These are phyloP conservation scores for Mucor piriformis DNA, from an alignment of 371 early-diverging fungal species.

Conservation along the genomic window DNA sequence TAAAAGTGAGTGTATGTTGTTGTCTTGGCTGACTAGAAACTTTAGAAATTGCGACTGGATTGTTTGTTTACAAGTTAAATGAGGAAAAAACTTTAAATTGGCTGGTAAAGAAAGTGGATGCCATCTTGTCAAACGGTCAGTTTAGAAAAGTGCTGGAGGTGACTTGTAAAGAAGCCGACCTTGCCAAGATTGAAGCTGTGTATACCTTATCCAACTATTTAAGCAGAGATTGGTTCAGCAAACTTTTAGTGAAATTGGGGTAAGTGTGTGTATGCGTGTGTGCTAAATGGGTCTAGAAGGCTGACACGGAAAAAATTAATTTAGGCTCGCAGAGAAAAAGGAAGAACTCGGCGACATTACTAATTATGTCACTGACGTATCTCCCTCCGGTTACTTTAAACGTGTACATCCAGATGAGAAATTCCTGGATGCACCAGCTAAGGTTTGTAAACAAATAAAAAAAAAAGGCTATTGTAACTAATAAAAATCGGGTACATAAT, in stretches of 20 bases:
- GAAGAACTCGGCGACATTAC: slow-evolving; percentile 13
- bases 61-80: slow-evolving; percentile 28
- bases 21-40: background rate
- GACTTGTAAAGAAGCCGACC: background rate
- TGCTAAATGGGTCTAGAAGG: no score
- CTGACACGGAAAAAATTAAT: no score
- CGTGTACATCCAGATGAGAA: slow-evolving; percentile 13
- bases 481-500: no score
- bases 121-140: background rate
- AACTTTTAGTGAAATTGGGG: slow-evolving; percentile 18
- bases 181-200: slow-evolving; percentile 22
- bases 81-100: slow-evolving; percentile 14
- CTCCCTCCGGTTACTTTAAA: slow-evolving; percentile 23
- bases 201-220: slow-evolving; percentile 30
- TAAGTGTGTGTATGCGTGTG: slow-evolving; percentile 6
- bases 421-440: slow-evolving; percentile 12
- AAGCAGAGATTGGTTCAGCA: slow-evolving; percentile 22
- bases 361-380: slow-evolving; percentile 21
- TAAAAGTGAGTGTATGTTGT: background rate
- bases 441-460: slow-evolving; percentile 6
- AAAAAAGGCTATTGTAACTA: background rate
- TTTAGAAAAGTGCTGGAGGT: slow-evolving; percentile 8
- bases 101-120: slow-evolving; percentile 27
- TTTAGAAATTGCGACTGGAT: slow-evolving; percentile 19
- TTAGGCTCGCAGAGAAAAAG: slow-evolving; percentile 14